Evolutionary conservation across 805 yeast species (phyloP).

Genomic region (Saccharomycopsis sp.): DNA sequence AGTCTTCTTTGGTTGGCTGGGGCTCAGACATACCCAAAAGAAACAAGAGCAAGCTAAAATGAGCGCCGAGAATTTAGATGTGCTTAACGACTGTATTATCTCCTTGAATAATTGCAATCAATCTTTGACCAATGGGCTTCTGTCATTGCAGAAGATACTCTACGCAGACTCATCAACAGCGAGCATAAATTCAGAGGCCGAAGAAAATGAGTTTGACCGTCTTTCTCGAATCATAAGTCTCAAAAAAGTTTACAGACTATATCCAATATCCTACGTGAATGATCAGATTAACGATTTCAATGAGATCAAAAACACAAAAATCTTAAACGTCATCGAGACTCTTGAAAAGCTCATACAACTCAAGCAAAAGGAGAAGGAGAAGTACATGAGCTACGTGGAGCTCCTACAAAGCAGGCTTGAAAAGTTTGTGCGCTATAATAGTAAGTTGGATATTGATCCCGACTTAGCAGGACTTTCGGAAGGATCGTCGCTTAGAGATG

Average conservation of each 20-base stretch:
- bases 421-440: slow-evolving; percentile 14
- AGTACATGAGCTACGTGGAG: slow-evolving; percentile 12
- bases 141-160: slow-evolving; percentile 12
- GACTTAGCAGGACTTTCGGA: background rate
- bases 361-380: slow-evolving; percentile 19
- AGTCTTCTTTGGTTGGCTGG: too few species aligned
- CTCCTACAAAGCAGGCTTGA: slow-evolving; percentile 16
- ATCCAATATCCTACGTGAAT: slow-evolving; percentile 18
- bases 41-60: background rate
- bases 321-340: slow-evolving; percentile 19
- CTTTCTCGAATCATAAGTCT: slow-evolving; percentile 11
- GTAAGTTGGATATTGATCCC: background rate
- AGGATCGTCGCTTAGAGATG: slow-evolving; percentile 3
- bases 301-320: slow-evolving; percentile 15
- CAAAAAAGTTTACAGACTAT: slow-evolving; percentile 19
- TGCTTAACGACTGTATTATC: slow-evolving; percentile 14
- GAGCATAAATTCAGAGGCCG: background rate
- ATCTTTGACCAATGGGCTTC: slow-evolving; percentile 7
- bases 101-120: slow-evolving; percentile 15
- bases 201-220: slow-evolving; percentile 17
- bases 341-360: slow-evolving; percentile 17
- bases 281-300: slow-evolving; percentile 20
- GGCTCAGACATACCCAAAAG: too few species aligned
- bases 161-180: slow-evolving; percentile 1
- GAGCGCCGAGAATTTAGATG: slow-evolving; percentile 13